Percentiles rank a stretch among this genome's conserved stretches.
Evolutionary conservation across 257 asterid genomes (phyloP).

Genomic region (Eustoma russellianum): DNA sequence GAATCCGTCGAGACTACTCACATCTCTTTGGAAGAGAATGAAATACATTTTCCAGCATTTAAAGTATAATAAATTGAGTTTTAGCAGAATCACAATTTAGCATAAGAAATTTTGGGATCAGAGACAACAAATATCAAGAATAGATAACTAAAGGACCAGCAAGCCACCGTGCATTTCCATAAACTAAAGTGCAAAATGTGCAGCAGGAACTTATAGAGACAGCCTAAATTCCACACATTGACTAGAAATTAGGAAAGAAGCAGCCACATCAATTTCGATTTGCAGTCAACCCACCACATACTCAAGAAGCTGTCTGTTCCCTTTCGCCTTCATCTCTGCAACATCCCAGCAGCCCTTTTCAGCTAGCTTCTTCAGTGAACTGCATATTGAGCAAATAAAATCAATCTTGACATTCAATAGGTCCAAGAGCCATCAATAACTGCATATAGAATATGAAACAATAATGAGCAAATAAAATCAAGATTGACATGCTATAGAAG

Average conservation of each 20-base stretch:
- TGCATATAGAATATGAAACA: slow-evolving; percentile 8
- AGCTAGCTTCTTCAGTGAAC: slow-evolving; percentile 83
- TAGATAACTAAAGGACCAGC: no score
- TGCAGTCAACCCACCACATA: slow-evolving; percentile 53
- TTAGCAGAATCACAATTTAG: no score
- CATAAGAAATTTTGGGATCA: no score
- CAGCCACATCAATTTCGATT: neutral
- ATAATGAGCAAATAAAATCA: slow-evolving; percentile 2
- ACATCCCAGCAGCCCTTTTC: slow-evolving; percentile 93
- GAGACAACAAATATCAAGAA: no score
- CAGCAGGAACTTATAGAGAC: neutral
- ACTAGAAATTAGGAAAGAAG: neutral
- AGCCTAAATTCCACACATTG: neutral
- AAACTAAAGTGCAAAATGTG: no score
- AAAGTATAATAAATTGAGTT: no score
- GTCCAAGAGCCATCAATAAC: slow-evolving; percentile 1
- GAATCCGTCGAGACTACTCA: no score
- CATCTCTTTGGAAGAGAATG: no score
- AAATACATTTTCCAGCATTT: no score
- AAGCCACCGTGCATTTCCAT: no score
- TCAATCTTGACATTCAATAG: slow-evolving; percentile 9
- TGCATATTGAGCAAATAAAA: slow-evolving; percentile 24
- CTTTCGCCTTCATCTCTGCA: slow-evolving; percentile 74
- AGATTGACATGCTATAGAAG: neutral
- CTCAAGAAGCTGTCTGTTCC: slow-evolving; percentile 61